These are phyloP conservation scores for Colletotrichum tofieldiae DNA, from an alignment of 2,329 filamentous ascomycete genomes.

Conservation along the genomic window DNA sequence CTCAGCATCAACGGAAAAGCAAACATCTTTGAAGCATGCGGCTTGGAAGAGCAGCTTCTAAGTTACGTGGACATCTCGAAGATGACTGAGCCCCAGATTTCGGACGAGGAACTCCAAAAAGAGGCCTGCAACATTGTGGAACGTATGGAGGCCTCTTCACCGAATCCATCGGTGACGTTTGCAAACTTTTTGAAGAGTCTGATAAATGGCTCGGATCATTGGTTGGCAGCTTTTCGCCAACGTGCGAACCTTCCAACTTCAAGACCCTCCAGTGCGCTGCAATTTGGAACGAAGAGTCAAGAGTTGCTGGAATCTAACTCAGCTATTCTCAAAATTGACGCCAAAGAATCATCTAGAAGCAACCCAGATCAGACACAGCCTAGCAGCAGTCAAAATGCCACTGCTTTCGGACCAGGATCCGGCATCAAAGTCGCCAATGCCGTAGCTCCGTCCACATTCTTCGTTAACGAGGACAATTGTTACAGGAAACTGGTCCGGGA, in stretches of 20 bases:
- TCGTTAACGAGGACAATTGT: constrained; percentile 48
- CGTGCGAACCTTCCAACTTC: constrained; percentile 19
- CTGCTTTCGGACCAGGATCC: not conserved
- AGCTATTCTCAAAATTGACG: not conserved
- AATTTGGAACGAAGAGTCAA: not conserved
- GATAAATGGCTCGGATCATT: constrained; percentile 29
- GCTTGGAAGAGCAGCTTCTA: constrained; percentile 34
- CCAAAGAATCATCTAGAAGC: not conserved
- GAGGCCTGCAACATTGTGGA: constrained; percentile 35
- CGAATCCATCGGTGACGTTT: constrained; percentile 16
- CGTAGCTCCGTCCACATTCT: constrained; percentile 19
- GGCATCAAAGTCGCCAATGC: not conserved
- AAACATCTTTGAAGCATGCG: constrained; percentile 35
- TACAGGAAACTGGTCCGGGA: constrained; percentile 45
- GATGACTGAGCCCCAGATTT: constrained; percentile 10
- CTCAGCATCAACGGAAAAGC: constrained; percentile 40
- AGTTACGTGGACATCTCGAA: constrained; percentile 30
- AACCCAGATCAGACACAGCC: not conserved
- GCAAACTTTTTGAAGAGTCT: constrained; percentile 21
- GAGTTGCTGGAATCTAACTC: not conserved
- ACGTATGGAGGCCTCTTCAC: constrained; percentile 8
- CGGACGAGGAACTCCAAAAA: constrained; percentile 23
- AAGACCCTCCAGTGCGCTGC: not conserved
- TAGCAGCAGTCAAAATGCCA: not conserved
- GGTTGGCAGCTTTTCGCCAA: constrained; percentile 30